Conservation (phyloP, 106 monocot species). For the Dioscorea alata region DNA sequence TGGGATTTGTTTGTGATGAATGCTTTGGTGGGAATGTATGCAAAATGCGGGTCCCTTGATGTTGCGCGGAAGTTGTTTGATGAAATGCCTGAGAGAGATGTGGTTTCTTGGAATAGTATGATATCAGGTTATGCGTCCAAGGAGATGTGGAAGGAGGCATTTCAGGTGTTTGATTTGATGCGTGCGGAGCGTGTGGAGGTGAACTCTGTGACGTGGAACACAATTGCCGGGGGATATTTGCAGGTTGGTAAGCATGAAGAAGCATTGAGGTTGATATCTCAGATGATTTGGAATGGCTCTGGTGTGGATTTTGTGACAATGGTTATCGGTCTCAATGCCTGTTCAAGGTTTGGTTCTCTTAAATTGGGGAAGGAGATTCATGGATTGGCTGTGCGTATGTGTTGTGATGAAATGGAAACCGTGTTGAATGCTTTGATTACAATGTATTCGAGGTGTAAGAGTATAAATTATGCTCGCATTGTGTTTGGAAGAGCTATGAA, state of each 20-base stretch:
- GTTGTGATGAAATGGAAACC: constrained; percentile 15
- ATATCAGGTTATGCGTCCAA: constrained; percentile 37
- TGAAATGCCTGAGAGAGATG: constrained; percentile 52
- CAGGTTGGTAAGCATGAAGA: constrained; percentile 20
- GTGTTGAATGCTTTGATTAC: constrained; percentile 46
- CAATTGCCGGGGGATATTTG: constrained; percentile 21
- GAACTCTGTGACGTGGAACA: constrained; percentile 45
- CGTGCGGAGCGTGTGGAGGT: constrained; percentile 9
- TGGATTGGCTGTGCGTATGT: constrained; percentile 19
- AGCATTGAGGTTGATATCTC: constrained; percentile 40
- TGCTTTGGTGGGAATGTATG: constrained; percentile 57
- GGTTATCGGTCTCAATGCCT: constrained; percentile 37
- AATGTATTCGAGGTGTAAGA: constrained; percentile 49
- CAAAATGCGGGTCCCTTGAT: constrained; percentile 37
- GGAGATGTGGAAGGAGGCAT: constrained; percentile 42
- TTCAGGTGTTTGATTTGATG: constrained; percentile 36
- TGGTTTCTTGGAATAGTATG: constrained; percentile 51
- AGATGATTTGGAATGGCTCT: constrained; percentile 14
- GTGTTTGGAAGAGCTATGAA: constrained; percentile 17
- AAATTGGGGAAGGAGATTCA: constrained; percentile 53
- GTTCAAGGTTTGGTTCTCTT: constrained; percentile 20
- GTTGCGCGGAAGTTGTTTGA: constrained; percentile 60
- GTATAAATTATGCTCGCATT: constrained; percentile 11
- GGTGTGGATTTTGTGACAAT: constrained; percentile 30
- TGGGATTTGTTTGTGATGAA: constrained; percentile 45